Evolutionary conservation across 441 rosid species (phyloP).

Genomic region (Jatropha multifida): DNA sequence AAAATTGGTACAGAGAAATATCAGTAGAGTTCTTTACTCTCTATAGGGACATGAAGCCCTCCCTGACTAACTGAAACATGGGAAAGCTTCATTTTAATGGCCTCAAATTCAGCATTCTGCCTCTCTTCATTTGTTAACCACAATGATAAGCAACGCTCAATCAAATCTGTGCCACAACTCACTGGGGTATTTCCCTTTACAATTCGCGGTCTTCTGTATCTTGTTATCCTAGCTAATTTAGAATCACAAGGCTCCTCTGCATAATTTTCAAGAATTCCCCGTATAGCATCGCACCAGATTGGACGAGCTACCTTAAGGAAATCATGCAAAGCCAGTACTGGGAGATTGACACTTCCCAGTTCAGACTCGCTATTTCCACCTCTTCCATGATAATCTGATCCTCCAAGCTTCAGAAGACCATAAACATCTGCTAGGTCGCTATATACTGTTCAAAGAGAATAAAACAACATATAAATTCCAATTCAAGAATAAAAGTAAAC

Average conservation of each 20-base stretch:
- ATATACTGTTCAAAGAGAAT: conserved; percentile 48
- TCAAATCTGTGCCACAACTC: conserved; percentile 57
- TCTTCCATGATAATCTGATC: conserved; percentile 89
- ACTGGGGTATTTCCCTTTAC: conserved; percentile 40
- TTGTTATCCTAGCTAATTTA: conserved; percentile 54
- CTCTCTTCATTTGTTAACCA: conserved; percentile 74
- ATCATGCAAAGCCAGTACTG: conserved; percentile 52
- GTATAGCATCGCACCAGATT: conserved; percentile 73
- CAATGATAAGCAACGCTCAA: conserved; percentile 51
- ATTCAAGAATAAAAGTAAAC: background rate
- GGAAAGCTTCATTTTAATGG: conserved; percentile 51
- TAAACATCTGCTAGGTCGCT: conserved; percentile 76
- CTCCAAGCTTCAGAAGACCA: conserved; percentile 84
- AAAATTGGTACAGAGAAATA: background rate
- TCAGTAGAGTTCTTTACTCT: conserved; percentile 21
- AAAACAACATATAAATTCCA: conserved; percentile 3
- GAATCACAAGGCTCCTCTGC: conserved; percentile 65
- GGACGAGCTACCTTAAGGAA: conserved; percentile 81
- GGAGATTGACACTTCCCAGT: conserved; percentile 80
- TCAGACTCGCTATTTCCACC: conserved; percentile 79
- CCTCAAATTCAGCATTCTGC: conserved; percentile 63
- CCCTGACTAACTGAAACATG: conserved; percentile 33
- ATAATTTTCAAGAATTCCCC: conserved; percentile 44
- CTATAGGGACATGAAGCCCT: conserved; percentile 31
- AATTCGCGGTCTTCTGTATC: conserved; percentile 47